Percentiles rank a stretch among this genome's conserved stretches.
These are phyloP conservation scores for Achlya hypogyna DNA, from an alignment of 352 stramenopile species.

Conservation along the genomic window DNA sequence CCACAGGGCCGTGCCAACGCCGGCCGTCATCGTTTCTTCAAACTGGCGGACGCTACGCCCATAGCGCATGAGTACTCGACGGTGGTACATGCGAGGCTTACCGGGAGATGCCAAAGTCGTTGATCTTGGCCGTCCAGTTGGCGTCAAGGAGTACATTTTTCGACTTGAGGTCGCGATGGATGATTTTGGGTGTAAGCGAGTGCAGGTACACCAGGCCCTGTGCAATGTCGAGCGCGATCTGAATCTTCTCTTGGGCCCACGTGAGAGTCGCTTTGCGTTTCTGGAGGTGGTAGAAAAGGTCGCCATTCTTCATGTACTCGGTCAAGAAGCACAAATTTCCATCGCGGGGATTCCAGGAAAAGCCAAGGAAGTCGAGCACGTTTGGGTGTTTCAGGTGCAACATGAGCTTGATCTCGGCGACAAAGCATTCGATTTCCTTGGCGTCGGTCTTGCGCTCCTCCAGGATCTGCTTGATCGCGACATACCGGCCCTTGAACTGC, in stretches of 20 bases:
- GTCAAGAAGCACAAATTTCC: conserved; percentile 68
- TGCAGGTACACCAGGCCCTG: conserved; percentile 16
- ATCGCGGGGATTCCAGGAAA: conserved; percentile 56
- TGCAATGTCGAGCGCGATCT: conserved; percentile 9
- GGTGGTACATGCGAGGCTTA: conserved; percentile 66
- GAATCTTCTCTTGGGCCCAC: conserved; percentile 14
- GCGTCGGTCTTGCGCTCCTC: conserved; percentile 74
- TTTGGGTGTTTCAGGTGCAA: conserved; percentile 67
- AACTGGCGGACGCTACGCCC: conserved; percentile 68
- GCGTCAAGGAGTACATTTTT: conserved; percentile 67
- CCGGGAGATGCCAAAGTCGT: conserved; percentile 72
- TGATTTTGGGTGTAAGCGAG: conserved; percentile 47
- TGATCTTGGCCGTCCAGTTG: conserved; percentile 62
- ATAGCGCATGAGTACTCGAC: no score
- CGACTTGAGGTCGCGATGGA: conserved; percentile 71
- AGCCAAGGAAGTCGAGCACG: conserved; percentile 72
- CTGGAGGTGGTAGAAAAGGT: conserved; percentile 59
- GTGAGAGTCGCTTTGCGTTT: conserved; percentile 52
- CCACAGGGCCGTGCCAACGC: conserved; percentile 36
- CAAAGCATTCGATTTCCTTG: conserved; percentile 80
- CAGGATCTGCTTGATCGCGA: conserved; percentile 69
- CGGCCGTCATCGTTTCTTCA: conserved; percentile 29
- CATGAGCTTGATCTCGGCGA: conserved; percentile 80
- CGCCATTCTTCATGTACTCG: conserved; percentile 75
- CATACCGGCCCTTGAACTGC: conserved; percentile 62